Evolutionary conservation across 306 rosid genomes (phyloP), one percentile per base, ranked within the genome.

Genomic region (Carpinus fangiana): DNA sequence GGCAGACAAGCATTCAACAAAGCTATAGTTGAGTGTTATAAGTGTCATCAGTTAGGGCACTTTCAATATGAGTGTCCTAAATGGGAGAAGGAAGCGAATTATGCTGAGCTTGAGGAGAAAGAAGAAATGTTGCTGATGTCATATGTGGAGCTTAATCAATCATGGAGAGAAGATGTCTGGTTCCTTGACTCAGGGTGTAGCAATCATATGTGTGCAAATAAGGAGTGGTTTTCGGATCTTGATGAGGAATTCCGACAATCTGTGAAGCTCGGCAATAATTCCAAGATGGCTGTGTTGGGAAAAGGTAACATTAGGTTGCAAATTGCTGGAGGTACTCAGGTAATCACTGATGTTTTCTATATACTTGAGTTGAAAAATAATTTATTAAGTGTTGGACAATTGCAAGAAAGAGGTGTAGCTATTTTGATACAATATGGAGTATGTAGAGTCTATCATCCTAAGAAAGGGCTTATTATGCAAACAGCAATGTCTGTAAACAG

Each of bases 61-160:
- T 73, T 73, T 51, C 76, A 31, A 53, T 73, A 50, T 54, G 51
- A 73, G 17, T 73, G 76, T 53, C 51, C 76, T 17, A 52, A 17
- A 14, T 52, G 61, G 76, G 8, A 73, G 23, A 53, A 73, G 31
- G 51, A 73, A 73, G 76, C 34, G 0, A 73, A 73, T 73, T 73
- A 51, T 53, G 64, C 28, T 12, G 51, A 73, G 38, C 34, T 52
- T 48, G 76, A 53, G 31, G 65, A 70, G 18, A 12, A 73, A 53
- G 65, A 73, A 53, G 76, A 73, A 20, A 50, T 31, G 46, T 52
- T 20, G 48, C 0, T 51, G 28, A 67, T 67, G 72, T 67, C 72
- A 36, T 67, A 67, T n/a, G 51, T 67, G 16, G 28, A 67, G 51
- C 23, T 34, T 38, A 8, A 67, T 34, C 23, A 38, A 7, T 38